phyloP scores from a whole-genome alignment of 2,329 filamentous ascomycete species.

The Ophiostoma sp. region DNA sequence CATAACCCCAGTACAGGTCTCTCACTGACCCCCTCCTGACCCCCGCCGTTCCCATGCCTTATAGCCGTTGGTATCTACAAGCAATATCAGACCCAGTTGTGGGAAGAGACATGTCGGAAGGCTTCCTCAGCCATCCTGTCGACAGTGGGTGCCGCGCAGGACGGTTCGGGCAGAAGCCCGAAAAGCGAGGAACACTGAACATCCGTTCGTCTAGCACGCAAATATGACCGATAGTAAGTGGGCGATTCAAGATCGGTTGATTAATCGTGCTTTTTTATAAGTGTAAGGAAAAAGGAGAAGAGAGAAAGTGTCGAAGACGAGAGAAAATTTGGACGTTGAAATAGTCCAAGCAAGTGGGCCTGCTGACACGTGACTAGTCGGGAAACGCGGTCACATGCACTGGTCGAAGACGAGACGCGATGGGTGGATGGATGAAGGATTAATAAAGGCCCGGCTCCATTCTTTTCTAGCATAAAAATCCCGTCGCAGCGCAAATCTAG shows the following conservation, averaged over 20 bases:
- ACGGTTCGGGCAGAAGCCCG: conserved; percentile 13
- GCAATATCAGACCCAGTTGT: not conserved
- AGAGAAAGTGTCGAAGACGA: not conserved
- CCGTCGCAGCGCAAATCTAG: not conserved
- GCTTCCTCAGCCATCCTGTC: conserved; percentile 19
- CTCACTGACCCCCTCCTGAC: not conserved
- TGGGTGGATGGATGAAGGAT: conserved; percentile 11
- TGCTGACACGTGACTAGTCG: not conserved
- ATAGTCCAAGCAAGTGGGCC: not conserved
- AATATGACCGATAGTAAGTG: conserved; percentile 56
- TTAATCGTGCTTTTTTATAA: conserved; percentile 51
- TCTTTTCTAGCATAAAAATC: conserved; percentile 7
- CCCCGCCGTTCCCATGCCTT: not conserved
- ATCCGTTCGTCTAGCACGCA: conserved; percentile 49
- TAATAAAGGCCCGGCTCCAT: conserved; percentile 14
- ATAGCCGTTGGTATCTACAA: not conserved
- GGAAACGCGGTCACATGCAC: not conserved
- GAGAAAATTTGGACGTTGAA: conserved; percentile 8
- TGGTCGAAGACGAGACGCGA: not conserved
- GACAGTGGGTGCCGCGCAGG: conserved; percentile 18
- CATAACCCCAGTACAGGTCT: not conserved
- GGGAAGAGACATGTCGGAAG: conserved; percentile 21
- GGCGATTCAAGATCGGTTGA: conserved; percentile 51
- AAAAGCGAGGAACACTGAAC: conserved; percentile 19
- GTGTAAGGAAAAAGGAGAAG: conserved; percentile 37